A percentile compares a stretch with the other conserved stretches of the same genome.
Conservation (phyloP, 257 asterid genomes). For the Nicotiana knightiana region DNA sequence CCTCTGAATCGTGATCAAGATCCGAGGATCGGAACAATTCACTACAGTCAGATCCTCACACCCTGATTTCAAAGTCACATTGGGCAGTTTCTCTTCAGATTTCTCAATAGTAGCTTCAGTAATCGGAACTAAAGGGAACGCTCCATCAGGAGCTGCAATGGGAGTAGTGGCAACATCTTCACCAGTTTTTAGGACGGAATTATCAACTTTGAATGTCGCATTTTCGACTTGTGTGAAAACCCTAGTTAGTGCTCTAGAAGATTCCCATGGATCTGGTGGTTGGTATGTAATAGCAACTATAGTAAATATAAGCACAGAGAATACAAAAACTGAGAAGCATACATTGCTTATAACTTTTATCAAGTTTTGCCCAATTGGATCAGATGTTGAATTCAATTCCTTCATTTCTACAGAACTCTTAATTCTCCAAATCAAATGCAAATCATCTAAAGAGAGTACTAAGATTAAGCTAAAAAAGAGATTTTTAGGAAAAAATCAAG, state of each 20-base stretch:
- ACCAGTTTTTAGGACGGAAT: slow-evolving; percentile 84
- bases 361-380: slow-evolving; percentile 83
- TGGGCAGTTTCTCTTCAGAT: slow-evolving; percentile 42
- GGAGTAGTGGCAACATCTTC: slow-evolving; percentile 72
- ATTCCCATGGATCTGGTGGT: slow-evolving; percentile 99
- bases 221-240: slow-evolving; percentile 71
- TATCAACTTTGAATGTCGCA: slow-evolving; percentile 78
- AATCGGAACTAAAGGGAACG: slow-evolving; percentile 26
- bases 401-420: slow-evolving; percentile 43
- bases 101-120: slow-evolving; percentile 58
- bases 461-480: slow-evolving; percentile 8
- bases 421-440: slow-evolving; percentile 8
- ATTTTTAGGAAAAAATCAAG: slow-evolving; percentile 21
- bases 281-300: slow-evolving; percentile 91
- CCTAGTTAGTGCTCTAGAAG: slow-evolving; percentile 84
- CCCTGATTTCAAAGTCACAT: slow-evolving; percentile 42
- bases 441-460: neutral
- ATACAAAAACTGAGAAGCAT: slow-evolving; percentile 90
- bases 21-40: slow-evolving; percentile 81
- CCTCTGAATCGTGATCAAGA: slow-evolving; percentile 59
- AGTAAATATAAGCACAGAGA: slow-evolving; percentile 78
- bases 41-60: slow-evolving; percentile 56
- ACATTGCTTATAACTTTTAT: slow-evolving; percentile 80
- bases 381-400: slow-evolving; percentile 53
- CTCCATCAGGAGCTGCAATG: slow-evolving; percentile 27